Percentiles rank a stretch among this genome's conserved stretches.
Evolutionary conservation across 139 green algal species (phyloP).

Genomic region (Dunaliella primolecta): DNA sequence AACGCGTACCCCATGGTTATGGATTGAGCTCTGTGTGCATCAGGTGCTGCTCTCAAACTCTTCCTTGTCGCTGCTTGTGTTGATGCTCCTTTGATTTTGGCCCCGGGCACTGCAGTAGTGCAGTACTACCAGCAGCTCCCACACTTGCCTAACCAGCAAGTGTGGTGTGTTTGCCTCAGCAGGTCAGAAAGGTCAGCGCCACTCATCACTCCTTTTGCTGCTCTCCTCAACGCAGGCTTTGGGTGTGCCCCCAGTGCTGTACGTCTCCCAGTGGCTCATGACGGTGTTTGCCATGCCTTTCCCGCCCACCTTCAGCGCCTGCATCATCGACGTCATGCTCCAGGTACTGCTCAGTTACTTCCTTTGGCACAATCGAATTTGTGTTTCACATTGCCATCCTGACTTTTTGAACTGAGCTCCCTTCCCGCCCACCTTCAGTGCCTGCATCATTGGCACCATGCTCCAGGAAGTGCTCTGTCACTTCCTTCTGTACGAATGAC

Average conservation of each 20-base stretch:
- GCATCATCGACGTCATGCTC: constrained; percentile 89
- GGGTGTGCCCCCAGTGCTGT: constrained; percentile 77
- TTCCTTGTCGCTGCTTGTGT: too few species aligned
- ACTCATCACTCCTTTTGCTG: too few species aligned
- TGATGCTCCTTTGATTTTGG: too few species aligned
- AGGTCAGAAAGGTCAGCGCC: too few species aligned
- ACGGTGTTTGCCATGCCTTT: constrained; percentile 88
- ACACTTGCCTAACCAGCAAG: too few species aligned
- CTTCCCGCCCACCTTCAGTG: constrained; percentile 78
- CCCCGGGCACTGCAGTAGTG: too few species aligned
- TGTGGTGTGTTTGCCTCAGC: too few species aligned
- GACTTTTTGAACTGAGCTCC: too few species aligned
- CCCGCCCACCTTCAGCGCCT: constrained; percentile 68
- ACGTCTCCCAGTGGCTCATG: constrained; percentile 89
- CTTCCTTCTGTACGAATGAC: not conserved
- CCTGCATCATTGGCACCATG: constrained; percentile 85
- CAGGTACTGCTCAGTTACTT: constrained; percentile 37
- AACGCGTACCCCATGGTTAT: too few species aligned
- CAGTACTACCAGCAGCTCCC: too few species aligned
- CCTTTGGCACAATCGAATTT: not conserved
- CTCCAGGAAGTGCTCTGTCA: constrained; percentile 54
- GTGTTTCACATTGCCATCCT: not conserved
- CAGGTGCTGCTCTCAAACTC: too few species aligned
- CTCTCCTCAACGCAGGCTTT: constrained; percentile 60
- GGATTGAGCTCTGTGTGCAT: too few species aligned